These are phyloP conservation scores for Leishmania major DNA, from an alignment of 208 protist genomes.

Conservation along the genomic window DNA sequence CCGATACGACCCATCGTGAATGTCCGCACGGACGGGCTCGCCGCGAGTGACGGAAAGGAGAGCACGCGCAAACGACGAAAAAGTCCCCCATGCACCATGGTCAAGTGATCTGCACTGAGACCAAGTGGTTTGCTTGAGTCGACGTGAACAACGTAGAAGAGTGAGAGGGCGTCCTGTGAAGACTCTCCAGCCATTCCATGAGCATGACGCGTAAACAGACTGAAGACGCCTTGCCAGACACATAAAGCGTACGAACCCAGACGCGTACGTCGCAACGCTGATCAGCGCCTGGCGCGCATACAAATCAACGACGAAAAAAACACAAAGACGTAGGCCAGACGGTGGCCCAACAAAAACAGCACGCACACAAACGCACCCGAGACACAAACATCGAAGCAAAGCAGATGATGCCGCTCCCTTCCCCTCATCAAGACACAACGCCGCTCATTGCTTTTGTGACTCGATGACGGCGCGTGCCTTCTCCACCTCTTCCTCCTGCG, in stretches of 20 bases:
- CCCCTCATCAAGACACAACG: neutral
- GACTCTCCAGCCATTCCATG: neutral
- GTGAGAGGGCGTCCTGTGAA: neutral
- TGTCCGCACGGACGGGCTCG: neutral
- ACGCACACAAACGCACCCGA: neutral
- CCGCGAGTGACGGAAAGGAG: neutral
- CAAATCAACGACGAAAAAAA: too few species aligned
- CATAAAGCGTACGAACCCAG: neutral
- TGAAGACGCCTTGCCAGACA: neutral
- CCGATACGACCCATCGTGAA: neutral
- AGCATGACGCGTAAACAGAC: neutral
- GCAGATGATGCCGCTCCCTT: neutral
- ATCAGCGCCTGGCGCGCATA: neutral
- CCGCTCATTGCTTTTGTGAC: slow-evolving; percentile 49
- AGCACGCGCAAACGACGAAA: neutral
- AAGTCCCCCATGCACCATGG: neutral
- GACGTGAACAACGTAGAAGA: neutral
- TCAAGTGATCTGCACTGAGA: neutral
- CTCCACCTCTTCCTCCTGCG: slow-evolving; percentile 66
- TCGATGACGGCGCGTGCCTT: slow-evolving; percentile 62
- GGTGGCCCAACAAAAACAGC: neutral
- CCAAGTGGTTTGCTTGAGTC: neutral
- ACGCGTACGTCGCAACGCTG: neutral
- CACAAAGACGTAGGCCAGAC: neutral
- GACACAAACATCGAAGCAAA: neutral